phyloP scores from a whole-genome alignment of 2,329 filamentous ascomycete genomes.

The Mollisiaceae sp. region DNA sequence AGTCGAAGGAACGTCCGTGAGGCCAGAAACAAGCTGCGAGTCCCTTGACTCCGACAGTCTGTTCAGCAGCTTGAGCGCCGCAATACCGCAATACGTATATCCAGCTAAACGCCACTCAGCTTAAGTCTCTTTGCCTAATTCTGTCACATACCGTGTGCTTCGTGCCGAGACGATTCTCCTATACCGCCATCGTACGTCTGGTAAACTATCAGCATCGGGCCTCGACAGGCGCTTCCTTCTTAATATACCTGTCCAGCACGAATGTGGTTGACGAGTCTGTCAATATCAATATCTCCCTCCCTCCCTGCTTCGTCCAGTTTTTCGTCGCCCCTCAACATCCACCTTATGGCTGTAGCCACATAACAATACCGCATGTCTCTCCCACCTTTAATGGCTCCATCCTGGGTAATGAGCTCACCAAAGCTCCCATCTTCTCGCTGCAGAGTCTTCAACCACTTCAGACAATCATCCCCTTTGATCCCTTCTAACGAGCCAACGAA shows the following conservation, averaged over 20 bases:
- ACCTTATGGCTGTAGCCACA: slow-evolving; percentile 79
- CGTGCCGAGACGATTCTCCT: slow-evolving; percentile 42
- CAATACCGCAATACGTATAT: slow-evolving; percentile 88
- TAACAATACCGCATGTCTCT: slow-evolving; percentile 89
- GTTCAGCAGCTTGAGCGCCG: slow-evolving; percentile 73
- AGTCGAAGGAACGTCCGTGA: slow-evolving; percentile 43
- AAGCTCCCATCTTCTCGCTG: slow-evolving; percentile 90
- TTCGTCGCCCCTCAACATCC: slow-evolving; percentile 73
- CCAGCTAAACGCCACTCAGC: slow-evolving; percentile 62
- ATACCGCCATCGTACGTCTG: slow-evolving; percentile 44
- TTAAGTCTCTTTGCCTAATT: background rate
- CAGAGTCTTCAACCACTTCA: slow-evolving; percentile 75
- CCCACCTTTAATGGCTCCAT: slow-evolving; percentile 71
- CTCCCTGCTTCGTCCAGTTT: slow-evolving; percentile 66
- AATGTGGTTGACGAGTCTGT: slow-evolving; percentile 73
- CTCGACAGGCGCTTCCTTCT: slow-evolving; percentile 1
- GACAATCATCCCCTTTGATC: slow-evolving; percentile 69
- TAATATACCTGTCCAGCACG: slow-evolving; percentile 61
- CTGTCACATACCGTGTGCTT: slow-evolving; percentile 40
- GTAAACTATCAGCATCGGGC: slow-evolving; percentile 25
- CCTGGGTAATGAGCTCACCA: slow-evolving; percentile 73
- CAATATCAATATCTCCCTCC: slow-evolving; percentile 76
- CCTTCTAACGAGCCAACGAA: slow-evolving; percentile 62
- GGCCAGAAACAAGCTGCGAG: slow-evolving; percentile 35
- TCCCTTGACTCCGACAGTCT: slow-evolving; percentile 25